Conservation (phyloP, 768 basidiomycete genomes). For the Pleurotus tuoliensis region DNA sequence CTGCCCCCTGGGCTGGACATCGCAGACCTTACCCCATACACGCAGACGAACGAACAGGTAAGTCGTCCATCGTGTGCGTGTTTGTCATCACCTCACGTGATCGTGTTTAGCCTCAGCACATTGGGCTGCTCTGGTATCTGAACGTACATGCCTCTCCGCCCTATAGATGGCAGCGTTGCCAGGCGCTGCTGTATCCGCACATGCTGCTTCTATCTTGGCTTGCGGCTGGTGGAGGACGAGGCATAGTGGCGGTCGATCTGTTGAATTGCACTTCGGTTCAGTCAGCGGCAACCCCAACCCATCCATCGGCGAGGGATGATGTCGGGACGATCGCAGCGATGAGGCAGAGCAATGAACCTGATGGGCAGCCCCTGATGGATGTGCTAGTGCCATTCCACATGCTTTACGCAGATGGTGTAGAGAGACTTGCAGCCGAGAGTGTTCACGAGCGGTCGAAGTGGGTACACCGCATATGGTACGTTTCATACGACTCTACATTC, state of each 20-base stretch:
- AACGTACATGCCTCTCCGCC: constrained; percentile 84
- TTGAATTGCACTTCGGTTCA: constrained; percentile 85
- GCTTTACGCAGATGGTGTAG: constrained; percentile 85
- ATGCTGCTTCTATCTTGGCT: constrained; percentile 87
- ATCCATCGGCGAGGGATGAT: constrained; percentile 79
- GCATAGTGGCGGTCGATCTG: constrained; percentile 82
- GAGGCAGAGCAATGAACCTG: constrained; percentile 47
- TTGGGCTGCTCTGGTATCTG: constrained; percentile 86
- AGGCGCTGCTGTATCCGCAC: constrained; percentile 79
- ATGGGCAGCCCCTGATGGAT: constrained; percentile 56
- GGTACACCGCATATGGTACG: constrained; percentile 88
- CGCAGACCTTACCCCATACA: constrained; percentile 41
- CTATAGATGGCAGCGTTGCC: constrained; percentile 78
- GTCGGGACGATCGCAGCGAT: constrained; percentile 82
- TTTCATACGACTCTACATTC: constrained; percentile 8
- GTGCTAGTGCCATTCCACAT: constrained; percentile 87
- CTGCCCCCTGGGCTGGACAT: constrained; percentile 42
- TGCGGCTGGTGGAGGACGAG: constrained; percentile 76
- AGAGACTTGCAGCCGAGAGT: constrained; percentile 86
- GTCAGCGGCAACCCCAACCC: constrained; percentile 75
- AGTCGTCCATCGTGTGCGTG: constrained; percentile 17
- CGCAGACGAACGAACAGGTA: constrained; percentile 47
- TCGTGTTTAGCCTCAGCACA: constrained; percentile 70
- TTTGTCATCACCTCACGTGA: constrained; percentile 15
- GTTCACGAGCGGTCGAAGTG: constrained; percentile 82